Evolutionary conservation across 75 land plant genomes (phyloP).

Genomic region (Adiantum capillusveneris): DNA sequence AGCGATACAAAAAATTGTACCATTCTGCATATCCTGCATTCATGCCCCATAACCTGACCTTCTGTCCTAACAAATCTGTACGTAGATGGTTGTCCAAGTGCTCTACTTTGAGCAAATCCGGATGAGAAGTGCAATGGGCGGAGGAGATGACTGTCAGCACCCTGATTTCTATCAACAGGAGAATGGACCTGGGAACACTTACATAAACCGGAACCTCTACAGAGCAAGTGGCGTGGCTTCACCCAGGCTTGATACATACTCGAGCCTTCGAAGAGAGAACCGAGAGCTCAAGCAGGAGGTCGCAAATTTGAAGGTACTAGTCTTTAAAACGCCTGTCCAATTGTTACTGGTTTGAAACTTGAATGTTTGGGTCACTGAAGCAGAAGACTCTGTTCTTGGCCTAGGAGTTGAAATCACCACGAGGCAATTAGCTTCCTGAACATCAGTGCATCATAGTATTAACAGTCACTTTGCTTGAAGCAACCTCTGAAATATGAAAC

Average conservation of each 20-base stretch:
- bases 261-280: conserved; percentile 84
- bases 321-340: background rate
- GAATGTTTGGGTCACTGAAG: background rate
- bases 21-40: too few species aligned
- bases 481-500: background rate
- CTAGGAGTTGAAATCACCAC: background rate
- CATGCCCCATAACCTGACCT: too few species aligned
- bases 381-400: too few species aligned
- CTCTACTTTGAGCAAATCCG: conserved; percentile 92
- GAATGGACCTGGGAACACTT: conserved; percentile 1
- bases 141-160: conserved; percentile 17
- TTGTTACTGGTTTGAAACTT: background rate
- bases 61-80: too few species aligned
- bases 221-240: conserved; percentile 32
- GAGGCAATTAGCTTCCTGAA: background rate
- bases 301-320: conserved; percentile 49
- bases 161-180: too few species aligned
- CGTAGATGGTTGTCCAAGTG: conserved; percentile 55
- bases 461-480: background rate
- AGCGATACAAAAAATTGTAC: too few species aligned
- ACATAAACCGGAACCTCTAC: conserved; percentile 32
- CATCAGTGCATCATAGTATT: background rate
- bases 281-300: conserved; percentile 89
- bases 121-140: conserved; percentile 59
- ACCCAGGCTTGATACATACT: conserved; percentile 65